Evolutionary conservation across 78 protist genomes (phyloP).

Genomic region (Corallochytrium limacisporum): DNA sequence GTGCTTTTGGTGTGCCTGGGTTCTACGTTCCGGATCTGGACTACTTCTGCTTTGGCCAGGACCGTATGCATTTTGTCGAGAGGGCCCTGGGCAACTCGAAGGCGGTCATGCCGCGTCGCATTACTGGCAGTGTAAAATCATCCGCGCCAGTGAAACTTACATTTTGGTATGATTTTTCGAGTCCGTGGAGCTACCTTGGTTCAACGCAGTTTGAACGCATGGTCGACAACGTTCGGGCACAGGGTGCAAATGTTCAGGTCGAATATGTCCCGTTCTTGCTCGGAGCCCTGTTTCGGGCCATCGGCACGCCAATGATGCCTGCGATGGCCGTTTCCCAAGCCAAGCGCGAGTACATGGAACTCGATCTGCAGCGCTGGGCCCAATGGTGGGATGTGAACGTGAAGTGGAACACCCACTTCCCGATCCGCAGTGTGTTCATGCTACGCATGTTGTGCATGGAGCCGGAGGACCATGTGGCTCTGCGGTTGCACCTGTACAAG

Average conservation of each 20-base stretch:
- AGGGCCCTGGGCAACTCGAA: neutral
- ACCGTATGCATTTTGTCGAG: conserved; percentile 3
- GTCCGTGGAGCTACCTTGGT: neutral
- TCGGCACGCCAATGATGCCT: conserved; percentile 4
- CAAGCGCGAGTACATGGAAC: neutral
- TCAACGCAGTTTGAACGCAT: neutral
- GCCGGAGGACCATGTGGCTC: too few species aligned
- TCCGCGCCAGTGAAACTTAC: neutral
- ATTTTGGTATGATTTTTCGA: neutral
- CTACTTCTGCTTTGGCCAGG: conserved; percentile 1
- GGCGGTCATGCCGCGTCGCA: neutral
- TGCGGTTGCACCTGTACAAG: too few species aligned
- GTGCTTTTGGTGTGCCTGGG: neutral
- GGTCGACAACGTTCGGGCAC: neutral
- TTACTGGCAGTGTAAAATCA: too few species aligned
- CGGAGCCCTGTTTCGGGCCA: neutral
- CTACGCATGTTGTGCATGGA: too few species aligned
- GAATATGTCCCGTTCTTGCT: neutral
- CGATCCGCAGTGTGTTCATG: neutral
- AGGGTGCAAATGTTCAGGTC: neutral
- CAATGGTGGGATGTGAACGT: neutral
- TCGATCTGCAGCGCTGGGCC: neutral
- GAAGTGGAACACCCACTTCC: neutral
- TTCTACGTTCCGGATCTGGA: neutral
- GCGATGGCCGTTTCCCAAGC: neutral